Conservation (phyloP, 2,329 filamentous ascomycete species). For the Exophiala viscosa region DNA sequence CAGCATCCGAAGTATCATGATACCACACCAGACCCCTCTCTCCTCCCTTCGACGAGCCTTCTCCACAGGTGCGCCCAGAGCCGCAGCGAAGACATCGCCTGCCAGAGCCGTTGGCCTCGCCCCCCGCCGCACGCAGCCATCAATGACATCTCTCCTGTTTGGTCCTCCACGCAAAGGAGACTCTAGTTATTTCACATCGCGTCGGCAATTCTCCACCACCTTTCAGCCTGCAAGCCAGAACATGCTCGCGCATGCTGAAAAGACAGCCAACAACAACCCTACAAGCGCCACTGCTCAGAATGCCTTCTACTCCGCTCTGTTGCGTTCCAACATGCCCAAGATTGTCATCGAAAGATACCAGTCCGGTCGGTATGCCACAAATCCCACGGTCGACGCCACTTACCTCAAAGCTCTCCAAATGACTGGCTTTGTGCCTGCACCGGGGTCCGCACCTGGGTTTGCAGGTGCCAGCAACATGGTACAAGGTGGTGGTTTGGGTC, state of each 20-base stretch:
- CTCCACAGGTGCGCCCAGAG: constrained; percentile 7
- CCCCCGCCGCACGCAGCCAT: neutral
- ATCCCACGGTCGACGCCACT: constrained; percentile 69
- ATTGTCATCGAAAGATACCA: constrained; percentile 89
- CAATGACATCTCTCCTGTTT: constrained; percentile 17
- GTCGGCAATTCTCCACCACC: constrained; percentile 23
- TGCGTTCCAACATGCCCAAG: constrained; percentile 88
- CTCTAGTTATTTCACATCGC: constrained; percentile 2
- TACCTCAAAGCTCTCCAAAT: constrained; percentile 72
- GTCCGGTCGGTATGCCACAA: constrained; percentile 78
- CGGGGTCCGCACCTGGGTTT: constrained; percentile 20
- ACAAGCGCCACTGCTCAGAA: constrained; percentile 83
- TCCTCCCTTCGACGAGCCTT: constrained; percentile 10
- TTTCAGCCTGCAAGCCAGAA: constrained; percentile 38
- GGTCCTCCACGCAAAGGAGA: constrained; percentile 12
- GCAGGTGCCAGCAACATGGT: neutral
- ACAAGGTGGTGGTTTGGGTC: constrained; percentile 41
- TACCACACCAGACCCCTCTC: constrained; percentile 4
- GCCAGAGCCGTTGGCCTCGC: neutral
- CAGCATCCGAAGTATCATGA: constrained; percentile 10
- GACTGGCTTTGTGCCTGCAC: constrained; percentile 45
- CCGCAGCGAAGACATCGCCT: neutral
- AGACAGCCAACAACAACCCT: constrained; percentile 89
- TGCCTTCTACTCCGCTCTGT: constrained; percentile 85
- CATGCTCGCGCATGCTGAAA: constrained; percentile 78